Conservation (phyloP, 2,329 filamentous ascomycete genomes). For the Bipolaris victoriae region DNA sequence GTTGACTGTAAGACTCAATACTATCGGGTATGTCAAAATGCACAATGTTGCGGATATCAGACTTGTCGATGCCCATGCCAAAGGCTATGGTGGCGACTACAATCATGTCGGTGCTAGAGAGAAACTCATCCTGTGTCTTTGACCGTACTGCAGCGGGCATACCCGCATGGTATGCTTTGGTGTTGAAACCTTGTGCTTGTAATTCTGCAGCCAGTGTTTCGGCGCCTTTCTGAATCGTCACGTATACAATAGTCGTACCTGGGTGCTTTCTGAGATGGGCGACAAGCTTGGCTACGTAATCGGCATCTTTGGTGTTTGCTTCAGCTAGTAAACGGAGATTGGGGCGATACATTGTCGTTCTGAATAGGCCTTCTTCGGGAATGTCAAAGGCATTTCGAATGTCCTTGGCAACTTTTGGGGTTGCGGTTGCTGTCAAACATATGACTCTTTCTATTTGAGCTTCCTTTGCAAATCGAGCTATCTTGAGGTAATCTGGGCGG, state of each 20-base stretch:
- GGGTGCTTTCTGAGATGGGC: slow-evolving; percentile 58
- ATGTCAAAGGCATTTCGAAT: slow-evolving; percentile 88
- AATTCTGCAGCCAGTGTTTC: slow-evolving; percentile 71
- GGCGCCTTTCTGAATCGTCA: slow-evolving; percentile 64
- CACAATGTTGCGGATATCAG: slow-evolving; percentile 92
- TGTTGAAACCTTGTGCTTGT: slow-evolving; percentile 67
- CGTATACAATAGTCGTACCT: slow-evolving; percentile 66
- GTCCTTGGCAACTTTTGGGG: slow-evolving; percentile 74
- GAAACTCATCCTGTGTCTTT: slow-evolving; percentile 78
- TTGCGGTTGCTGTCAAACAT: slow-evolving; percentile 88
- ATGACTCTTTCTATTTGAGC: slow-evolving; percentile 81
- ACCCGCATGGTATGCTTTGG: slow-evolving; percentile 82
- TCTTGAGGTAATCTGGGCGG: slow-evolving; percentile 85
- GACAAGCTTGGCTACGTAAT: slow-evolving; percentile 72
- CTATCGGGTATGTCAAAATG: slow-evolving; percentile 92
- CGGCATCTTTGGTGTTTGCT: slow-evolving; percentile 71
- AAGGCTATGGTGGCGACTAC: slow-evolving; percentile 98
- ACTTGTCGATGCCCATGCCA: slow-evolving; percentile 98
- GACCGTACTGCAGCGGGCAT: slow-evolving; percentile 71
- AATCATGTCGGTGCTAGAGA: slow-evolving; percentile 75
- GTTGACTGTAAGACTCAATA: slow-evolving; percentile 95
- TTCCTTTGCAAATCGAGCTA: slow-evolving; percentile 73
- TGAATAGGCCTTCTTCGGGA: slow-evolving; percentile 66
- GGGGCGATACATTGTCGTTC: slow-evolving; percentile 64
- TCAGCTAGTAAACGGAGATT: slow-evolving; percentile 62